A percentile compares a stretch with the other conserved stretches of the same genome.
phyloP scores from a whole-genome alignment of 768 basidiomycete genomes.

The Hortiboletus campestris region DNA sequence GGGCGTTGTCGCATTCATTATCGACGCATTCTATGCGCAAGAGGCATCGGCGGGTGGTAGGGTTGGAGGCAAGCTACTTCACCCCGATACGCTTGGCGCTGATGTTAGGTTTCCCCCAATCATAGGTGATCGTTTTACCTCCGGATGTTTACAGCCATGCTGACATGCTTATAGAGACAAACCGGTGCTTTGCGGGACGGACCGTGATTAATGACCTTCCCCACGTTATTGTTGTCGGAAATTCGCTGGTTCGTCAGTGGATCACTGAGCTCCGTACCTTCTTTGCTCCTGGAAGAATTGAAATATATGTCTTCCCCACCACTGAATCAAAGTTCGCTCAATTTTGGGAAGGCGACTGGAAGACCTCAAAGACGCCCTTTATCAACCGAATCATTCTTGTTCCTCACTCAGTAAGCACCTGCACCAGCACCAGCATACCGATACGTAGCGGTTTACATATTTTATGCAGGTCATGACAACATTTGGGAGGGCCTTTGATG shows the following conservation, averaged over 20 bases:
- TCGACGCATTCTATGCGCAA: conserved; percentile 3
- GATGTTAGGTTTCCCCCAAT: neutral
- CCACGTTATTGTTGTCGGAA: conserved; percentile 4
- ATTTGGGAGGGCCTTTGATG: conserved; percentile 5
- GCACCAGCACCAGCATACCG: too few relatives aligned
- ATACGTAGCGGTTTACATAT: neutral
- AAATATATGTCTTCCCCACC: conserved; percentile 8
- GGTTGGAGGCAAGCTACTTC: neutral
- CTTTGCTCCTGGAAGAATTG: neutral
- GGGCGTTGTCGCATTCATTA: conserved; percentile 2
- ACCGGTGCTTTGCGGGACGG: neutral
- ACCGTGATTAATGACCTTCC: neutral
- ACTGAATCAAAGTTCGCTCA: neutral
- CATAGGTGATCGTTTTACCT: neutral
- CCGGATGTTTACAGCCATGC: neutral
- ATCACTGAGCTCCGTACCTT: neutral
- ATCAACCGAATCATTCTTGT: conserved; percentile 4
- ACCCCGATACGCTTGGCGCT: neutral
- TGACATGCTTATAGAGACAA: neutral
- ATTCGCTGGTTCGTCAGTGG: conserved; percentile 3
- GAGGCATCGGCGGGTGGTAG: neutral
- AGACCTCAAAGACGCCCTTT: neutral
- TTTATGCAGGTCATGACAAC: conserved; percentile 6
- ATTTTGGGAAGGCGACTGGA: conserved; percentile 9
- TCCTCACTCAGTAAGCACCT: conserved; percentile 3